Evolutionary conservation across 2,329 filamentous ascomycete species (phyloP), one percentile per base, ranked within the genome.

Genomic region (Penicillium olsonii): DNA sequence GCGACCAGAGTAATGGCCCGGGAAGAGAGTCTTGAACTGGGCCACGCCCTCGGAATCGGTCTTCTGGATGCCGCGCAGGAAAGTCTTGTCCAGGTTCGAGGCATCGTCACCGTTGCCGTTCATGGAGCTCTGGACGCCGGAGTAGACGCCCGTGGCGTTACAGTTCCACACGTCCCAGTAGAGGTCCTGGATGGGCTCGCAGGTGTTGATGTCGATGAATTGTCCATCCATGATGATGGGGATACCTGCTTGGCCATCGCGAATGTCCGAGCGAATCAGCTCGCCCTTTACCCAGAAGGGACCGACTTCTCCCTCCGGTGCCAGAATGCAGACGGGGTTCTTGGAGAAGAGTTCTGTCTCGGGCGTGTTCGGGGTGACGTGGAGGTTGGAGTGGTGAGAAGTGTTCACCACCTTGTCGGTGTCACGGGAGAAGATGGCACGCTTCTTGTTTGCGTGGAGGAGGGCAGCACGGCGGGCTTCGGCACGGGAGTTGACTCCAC

Each of bases 211-310:
- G 31, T 60, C 52, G 24, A 60, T 63, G 37, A 74, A 64, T 42
- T 74, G 70, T 7, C 65, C 65, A 34, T 75, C 72, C 11, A 75
- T 53, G 22, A 67, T 61, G 26, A 76, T 49, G 9, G 67, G 65
- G 8, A 75, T 56, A 29, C 72, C 72, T 0, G 54, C 43, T 45
- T 75, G 53, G 22, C 52, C 61, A 17, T 75, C 70, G 4, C 52
- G 58, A 44, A 74, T 57, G 38, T 75, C 60, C 3, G 66, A 59
- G 19, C 72, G 66, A 33, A 74, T 62, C 12, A 67, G 56, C 45
- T 74, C 71, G 12, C 70, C 69, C n/a, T 58, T 57, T 12, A 74
- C 67, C 50, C 64, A 82, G 67, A 78, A 81, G 8, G 78, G 78
- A 2, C 61, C 58, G 9, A 44, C 69, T 5, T 74, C 79, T 12